These are phyloP conservation scores for Wickerhamiella hasegawae DNA, from an alignment of 805 yeast genomes.

Conservation along the genomic window DNA sequence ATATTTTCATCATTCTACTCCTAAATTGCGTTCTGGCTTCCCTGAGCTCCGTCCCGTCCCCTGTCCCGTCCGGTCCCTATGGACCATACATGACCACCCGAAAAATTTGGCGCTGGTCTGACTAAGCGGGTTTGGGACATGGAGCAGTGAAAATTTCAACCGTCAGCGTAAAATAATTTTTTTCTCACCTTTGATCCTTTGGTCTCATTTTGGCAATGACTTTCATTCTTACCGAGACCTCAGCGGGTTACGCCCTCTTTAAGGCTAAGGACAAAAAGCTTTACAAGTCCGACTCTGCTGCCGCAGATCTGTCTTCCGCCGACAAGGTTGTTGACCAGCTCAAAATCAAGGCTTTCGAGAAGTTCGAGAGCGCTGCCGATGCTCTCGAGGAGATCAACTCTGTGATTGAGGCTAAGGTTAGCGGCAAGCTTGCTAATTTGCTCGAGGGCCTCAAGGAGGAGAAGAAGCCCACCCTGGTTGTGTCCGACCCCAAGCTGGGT, in stretches of 20 bases:
- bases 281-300: conserved; percentile 61
- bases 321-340: conserved; percentile 79
- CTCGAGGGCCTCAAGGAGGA: conserved; percentile 30
- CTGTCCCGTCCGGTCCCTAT: too few species aligned
- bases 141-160: too few species aligned
- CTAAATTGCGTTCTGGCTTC: too few species aligned
- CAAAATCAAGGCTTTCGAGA: conserved; percentile 89
- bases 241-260: conserved; percentile 96
- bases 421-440: conserved; percentile 62
- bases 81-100: too few species aligned
- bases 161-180: too few species aligned
- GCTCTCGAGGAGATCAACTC: conserved; percentile 93
- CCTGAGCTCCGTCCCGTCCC: too few species aligned
- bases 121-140: too few species aligned
- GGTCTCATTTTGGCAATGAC: conserved; percentile 20
- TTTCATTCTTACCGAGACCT: conserved; percentile 76
- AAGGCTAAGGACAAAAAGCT: conserved; percentile 97
- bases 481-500: conserved; percentile 89
- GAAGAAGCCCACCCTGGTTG: conserved; percentile 69
- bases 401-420: conserved; percentile 84
- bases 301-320: conserved; percentile 64
- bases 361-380: conserved; percentile 84
- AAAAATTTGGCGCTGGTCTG: too few species aligned
- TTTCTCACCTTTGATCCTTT: too few species aligned
- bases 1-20: too few species aligned